Conservation (phyloP, 2,329 filamentous ascomycete species). For the Alternaria ethzedia region DNA sequence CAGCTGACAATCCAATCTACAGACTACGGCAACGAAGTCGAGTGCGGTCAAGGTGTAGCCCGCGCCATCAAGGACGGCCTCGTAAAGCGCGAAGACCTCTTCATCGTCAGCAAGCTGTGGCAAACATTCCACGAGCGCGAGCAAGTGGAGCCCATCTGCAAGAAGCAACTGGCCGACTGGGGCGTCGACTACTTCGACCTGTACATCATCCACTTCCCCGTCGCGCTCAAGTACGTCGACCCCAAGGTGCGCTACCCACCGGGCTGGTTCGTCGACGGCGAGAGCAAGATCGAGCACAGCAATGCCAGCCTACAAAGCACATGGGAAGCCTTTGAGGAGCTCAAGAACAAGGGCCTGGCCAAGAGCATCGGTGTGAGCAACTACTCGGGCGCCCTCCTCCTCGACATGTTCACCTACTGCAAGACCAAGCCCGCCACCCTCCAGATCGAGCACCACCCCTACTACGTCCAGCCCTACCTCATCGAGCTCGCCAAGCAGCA, state of each 20-base stretch:
- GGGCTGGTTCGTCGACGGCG: conserved; percentile 44
- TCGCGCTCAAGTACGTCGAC: conserved; percentile 69
- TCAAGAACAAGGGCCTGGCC: conserved; percentile 41
- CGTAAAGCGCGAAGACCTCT: conserved; percentile 71
- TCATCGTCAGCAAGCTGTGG: conserved; percentile 94
- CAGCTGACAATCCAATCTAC: conserved; percentile 1
- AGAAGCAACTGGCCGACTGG: conserved; percentile 57
- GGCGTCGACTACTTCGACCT: conserved; percentile 49
- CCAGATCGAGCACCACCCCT: conserved; percentile 50
- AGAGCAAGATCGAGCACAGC: conserved; percentile 47
- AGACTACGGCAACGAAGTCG: conserved; percentile 50
- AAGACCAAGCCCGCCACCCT: conserved; percentile 44
- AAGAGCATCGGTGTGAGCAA: conserved; percentile 49
- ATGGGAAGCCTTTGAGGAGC: conserved; percentile 52
- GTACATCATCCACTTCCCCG: conserved; percentile 85
- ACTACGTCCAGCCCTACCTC: conserved; percentile 44
- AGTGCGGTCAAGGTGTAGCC: conserved; percentile 45
- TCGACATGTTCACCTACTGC: conserved; percentile 63
- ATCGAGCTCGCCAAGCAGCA: conserved; percentile 44
- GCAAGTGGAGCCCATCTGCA: conserved; percentile 75
- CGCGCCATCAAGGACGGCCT: conserved; percentile 48
- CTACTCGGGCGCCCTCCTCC: conserved; percentile 51
- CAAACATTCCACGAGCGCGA: conserved; percentile 87
- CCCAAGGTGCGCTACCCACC: conserved; percentile 46
- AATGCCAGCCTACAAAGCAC: conserved; percentile 44